Base-by-base conservation (phyloP, 768 basidiomycete genomes). In the Rhizopogon vulgaris region DNA sequence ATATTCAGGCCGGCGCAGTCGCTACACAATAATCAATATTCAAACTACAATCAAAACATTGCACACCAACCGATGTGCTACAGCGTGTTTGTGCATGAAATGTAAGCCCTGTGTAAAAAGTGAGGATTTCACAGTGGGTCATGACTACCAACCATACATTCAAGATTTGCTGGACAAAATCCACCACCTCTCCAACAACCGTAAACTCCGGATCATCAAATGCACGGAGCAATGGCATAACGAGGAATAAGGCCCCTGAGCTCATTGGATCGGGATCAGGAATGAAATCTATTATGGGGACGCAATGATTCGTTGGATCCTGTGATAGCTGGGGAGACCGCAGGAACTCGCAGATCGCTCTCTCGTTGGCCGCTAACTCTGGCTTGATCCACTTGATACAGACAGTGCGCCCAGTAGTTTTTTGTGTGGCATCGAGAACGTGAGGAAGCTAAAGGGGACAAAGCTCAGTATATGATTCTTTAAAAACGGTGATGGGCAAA, bases 41-140 rank as follows among this genome's bases (percentile, higher is more conserved):
- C 37, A 53, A 54, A 41, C 59, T 52, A 24, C 28, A 32, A 30
- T 11, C 32, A 40, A 22, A 1, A 15, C 15, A 22, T 12, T 27
- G 34, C 18, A 12, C 24, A 48, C 62, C 2, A 52, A 71, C 73
- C 71, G 54, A 52, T 73, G 71, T 3, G 65, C 66, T 18, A 73
- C 60, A 37, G 60, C 57, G 38, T 64, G 61, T 7, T 62, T n/a
- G 47, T 74, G 72, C 39, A 73, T 65, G 41, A 69, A 74, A 14
- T 56, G 57, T 2, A 72, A 52, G 2, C 69, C 70, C 70, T 72
- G 37, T 14, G 14, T 18, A 25, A 51, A 18, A 8, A 6, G 10
- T 18, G 9, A 4, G 7, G 0, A 2, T 9, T 0, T 6, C 14
- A 38, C 9, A 17, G 3, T 28, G 7, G 28, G 7, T 28, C 28